Conservation (phyloP, 306 rosid genomes). For the Acmispon strigosus region DNA sequence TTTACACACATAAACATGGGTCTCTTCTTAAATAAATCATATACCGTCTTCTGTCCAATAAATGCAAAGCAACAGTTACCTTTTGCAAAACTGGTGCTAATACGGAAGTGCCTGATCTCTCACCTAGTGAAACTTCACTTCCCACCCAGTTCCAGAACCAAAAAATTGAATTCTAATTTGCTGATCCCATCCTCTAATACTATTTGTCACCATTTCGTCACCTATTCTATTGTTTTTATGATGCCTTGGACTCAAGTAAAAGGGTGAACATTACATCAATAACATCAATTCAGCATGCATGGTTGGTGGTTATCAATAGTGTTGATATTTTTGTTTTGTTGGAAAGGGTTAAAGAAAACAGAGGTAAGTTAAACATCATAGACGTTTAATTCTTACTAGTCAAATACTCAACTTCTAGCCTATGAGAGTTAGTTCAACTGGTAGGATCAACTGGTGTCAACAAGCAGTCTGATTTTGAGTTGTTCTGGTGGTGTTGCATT, state of each 20-base stretch:
- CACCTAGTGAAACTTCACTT: neutral
- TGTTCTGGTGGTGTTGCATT: neutral
- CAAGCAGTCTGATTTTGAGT: neutral
- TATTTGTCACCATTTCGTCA: neutral
- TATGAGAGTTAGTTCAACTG: neutral
- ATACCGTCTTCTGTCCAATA: neutral
- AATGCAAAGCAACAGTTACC: neutral
- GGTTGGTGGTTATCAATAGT: neutral
- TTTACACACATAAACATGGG: conserved; percentile 2
- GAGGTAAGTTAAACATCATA: neutral
- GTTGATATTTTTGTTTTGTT: neutral
- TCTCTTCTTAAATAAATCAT: conserved; percentile 6
- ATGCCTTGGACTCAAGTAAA: neutral
- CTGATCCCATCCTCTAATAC: neutral
- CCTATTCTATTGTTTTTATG: neutral
- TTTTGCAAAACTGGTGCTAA: neutral
- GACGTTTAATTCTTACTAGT: neutral
- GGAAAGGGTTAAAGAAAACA: neutral
- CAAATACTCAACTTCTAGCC: neutral
- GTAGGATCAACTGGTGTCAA: neutral
- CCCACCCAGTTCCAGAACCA: neutral
- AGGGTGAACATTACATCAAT: neutral
- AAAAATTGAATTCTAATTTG: neutral
- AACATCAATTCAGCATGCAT: neutral
- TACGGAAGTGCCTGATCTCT: neutral